Conservation (phyloP, 306 rosid genomes). For the Fragaria nilgerrensis region DNA sequence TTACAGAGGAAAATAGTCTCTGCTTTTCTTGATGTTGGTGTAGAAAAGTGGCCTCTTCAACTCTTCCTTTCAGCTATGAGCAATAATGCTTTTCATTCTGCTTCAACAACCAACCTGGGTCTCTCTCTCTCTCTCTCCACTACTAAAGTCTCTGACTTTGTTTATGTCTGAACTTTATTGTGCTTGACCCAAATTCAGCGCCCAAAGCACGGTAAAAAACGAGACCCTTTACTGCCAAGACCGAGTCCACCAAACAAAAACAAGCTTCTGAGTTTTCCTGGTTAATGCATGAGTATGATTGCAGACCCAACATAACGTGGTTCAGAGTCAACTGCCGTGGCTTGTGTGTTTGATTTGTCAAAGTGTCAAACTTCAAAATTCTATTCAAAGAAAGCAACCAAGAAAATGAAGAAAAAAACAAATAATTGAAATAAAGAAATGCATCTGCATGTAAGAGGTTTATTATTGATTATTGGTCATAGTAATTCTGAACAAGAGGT, state of each 20-base stretch:
- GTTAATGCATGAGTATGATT: background rate
- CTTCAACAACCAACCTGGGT: conserved; percentile 2
- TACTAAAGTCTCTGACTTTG: conserved; percentile 14
- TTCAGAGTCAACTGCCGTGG: conserved; percentile 40
- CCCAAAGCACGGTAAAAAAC: background rate
- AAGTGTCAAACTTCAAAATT: background rate
- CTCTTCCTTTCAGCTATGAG: background rate
- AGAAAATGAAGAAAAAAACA: background rate
- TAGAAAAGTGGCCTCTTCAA: background rate
- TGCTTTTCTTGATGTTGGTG: background rate
- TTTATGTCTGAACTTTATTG: background rate
- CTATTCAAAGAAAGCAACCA: conserved; percentile 17
- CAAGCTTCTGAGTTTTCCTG: conserved; percentile 11
- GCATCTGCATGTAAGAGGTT: background rate
- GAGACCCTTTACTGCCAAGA: background rate
- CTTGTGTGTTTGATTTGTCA: conserved; percentile 19
- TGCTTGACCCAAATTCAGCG: background rate
- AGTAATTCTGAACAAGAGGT: background rate
- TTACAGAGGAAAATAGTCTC: background rate
- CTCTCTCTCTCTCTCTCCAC: background rate
- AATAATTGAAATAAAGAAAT: background rate
- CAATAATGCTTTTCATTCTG: background rate
- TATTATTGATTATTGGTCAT: background rate
- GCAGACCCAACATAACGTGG: background rate
- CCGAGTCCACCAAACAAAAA: background rate